Evolutionary conservation across 768 basidiomycete species (phyloP), one percentile per base, ranked within the genome.

Genomic region (Phylloporus sp.): DNA sequence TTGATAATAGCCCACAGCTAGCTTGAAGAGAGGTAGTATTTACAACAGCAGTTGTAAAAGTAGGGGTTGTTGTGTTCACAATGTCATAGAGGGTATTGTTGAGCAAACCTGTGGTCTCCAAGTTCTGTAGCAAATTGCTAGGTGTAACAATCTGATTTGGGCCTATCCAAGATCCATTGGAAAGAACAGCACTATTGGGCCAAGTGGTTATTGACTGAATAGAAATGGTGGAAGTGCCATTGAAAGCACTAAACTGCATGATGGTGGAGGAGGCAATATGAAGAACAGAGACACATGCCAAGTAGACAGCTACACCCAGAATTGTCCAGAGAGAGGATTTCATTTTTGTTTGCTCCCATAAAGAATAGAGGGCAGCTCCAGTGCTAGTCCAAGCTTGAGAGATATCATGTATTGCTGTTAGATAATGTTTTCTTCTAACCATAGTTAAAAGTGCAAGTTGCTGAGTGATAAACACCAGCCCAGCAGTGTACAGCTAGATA

Each of bases 211-310:
- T 3, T 31, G 54, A 56, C 18, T 31, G 41, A 1, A 52, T 18
- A 11, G 48, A 1, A 1, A 39, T 34, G 10, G 2, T 31, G 3
- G 47, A 43, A 3, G 49, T 46, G 4, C 32, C 45, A 18, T 62
- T 52, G 36, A 59, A 55, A 2, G 53, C 35, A 32, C 41, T 50
- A 0, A 67, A 52, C 23, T 61, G 45, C 49, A 67, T 58, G 24
- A 67, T 49, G 2, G 65, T 42, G 0, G 65, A 47, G 2, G 64
- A 60, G 2, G 58, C 24, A 39, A 58, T 56, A 5, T 66, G 65
- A 10, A 66, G 52, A 12, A 34, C 15, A 22, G 54, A 61, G 13
- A 66, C 20, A 35, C 49, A 54, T 18, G 41, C 38, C 13, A 67
- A 49, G 41, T 66, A 66, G 6, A 42, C 18, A 6, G 28, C 38